Evolutionary conservation across 1,139 yeast genomes (phyloP).

Genomic region (Candida pseudoviswanathii): DNA sequence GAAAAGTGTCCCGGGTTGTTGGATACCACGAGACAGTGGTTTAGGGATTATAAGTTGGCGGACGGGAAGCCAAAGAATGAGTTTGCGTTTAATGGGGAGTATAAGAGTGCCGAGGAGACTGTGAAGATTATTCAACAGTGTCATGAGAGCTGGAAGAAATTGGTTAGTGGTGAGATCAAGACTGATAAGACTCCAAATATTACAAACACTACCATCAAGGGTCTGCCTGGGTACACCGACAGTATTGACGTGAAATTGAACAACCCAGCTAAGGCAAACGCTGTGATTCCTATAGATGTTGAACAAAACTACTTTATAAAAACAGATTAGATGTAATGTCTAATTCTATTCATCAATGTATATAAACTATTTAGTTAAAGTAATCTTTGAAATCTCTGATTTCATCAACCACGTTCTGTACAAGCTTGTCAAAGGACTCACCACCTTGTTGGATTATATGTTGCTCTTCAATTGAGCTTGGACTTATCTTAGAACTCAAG

Average conservation of each 20-base stretch:
- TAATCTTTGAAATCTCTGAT: constrained; percentile 58
- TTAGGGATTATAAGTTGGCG: constrained; percentile 85
- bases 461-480: constrained; percentile 68
- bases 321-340: constrained; percentile 5
- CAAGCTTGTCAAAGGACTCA: constrained; percentile 40
- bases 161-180: constrained; percentile 53
- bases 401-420: constrained; percentile 53
- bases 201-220: constrained; percentile 62
- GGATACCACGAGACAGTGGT: constrained; percentile 87
- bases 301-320: constrained; percentile 17
- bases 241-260: constrained; percentile 21
- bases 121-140: constrained; percentile 72
- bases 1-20: constrained; percentile 77
- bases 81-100: constrained; percentile 84
- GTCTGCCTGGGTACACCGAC: constrained; percentile 40
- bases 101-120: constrained; percentile 73
- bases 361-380: constrained; percentile 18
- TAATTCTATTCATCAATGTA: no score
- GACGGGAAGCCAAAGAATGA: constrained; percentile 88
- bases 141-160: constrained; percentile 68
- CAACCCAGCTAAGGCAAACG: constrained; percentile 25
- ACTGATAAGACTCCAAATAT: constrained; percentile 51
- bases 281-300: constrained; percentile 28
- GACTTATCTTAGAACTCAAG: constrained; percentile 65
- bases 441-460: constrained; percentile 50